Base-by-base conservation (phyloP, 2,329 filamentous ascomycete species). In the Keithomyces neogunnii region DNA sequence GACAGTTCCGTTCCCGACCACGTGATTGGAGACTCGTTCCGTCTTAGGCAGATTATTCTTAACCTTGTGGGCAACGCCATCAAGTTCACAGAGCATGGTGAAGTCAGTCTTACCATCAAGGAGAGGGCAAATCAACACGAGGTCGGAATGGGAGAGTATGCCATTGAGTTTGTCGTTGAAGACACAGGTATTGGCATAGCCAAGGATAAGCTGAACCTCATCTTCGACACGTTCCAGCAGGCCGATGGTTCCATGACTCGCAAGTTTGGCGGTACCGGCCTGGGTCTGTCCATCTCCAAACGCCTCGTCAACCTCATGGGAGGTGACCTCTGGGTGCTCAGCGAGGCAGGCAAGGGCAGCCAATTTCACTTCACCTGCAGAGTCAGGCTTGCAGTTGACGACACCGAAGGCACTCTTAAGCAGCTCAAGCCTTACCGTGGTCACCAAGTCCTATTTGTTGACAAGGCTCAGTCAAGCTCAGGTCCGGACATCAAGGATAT, bases 141-240 rank as follows among this genome's bases (percentile, higher is more conserved):
- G 46, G 76, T 82, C 42, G 77, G 77, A 10, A 74, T 78, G 9
- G 85, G 87, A 59, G 88, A 96, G 67, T 96, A 95, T 60, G 87
- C 90, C 31, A 92, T 96, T 66, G 90, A 97, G 70, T 97, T 97
- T 69, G 85, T 92, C 50, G 93, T 99, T 35, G 88, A 88, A 26
- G 93, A 97, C 67, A 97, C 93, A 36, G 93, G 93, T 59, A 99
- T 97, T 62, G 93, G 93, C 62, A 97, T 97, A 61, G 89, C 92
- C 62, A 82, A 87, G 57, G 91, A 97, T 71, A 97, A 97, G 73
- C 80, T 97, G 49, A 90, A 96, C 65, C 77, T 97, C 58, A 97
- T 99, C 65, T 97, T 99, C 70, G 93, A 97, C 71, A 97, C 92
- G 1, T 97, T 97, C 82, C 92, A 96, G 69, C 93, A 97, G 73